These are phyloP conservation scores for Agastache rugosa DNA, from an alignment of 257 asterid genomes.

Conservation along the genomic window DNA sequence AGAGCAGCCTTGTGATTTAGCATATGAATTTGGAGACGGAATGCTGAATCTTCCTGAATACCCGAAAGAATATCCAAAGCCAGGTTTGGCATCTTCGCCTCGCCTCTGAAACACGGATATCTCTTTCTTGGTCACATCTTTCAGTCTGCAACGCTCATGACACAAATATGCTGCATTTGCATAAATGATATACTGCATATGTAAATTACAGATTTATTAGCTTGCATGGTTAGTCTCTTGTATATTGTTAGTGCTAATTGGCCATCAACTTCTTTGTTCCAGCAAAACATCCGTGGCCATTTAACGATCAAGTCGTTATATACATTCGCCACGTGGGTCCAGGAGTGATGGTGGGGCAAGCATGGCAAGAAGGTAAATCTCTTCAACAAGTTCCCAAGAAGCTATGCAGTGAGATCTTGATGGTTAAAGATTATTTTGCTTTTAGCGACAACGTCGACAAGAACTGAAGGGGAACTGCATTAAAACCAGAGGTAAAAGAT, in stretches of 20 bases:
- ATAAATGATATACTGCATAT: neutral
- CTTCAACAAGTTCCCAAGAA: slow-evolving; percentile 76
- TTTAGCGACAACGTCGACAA: neutral
- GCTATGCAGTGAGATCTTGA: slow-evolving; percentile 74
- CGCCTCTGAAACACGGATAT: neutral
- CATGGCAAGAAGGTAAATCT: slow-evolving; percentile 88
- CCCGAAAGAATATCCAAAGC: slow-evolving; percentile 74
- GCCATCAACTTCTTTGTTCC: slow-evolving; percentile 33
- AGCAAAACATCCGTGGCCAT: slow-evolving; percentile 87
- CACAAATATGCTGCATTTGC: neutral
- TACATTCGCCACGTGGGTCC: slow-evolving; percentile 81
- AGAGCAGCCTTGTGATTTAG: slow-evolving; percentile 89
- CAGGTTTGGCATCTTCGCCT: slow-evolving; percentile 54
- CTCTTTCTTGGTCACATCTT: neutral
- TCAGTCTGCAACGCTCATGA: neutral
- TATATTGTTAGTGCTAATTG: slow-evolving; percentile 16
- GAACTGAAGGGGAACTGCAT: neutral
- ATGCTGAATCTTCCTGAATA: slow-evolving; percentile 59
- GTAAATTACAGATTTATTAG: neutral
- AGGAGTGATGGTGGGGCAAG: slow-evolving; percentile 84
- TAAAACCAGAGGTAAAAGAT: neutral
- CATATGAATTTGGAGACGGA: slow-evolving; percentile 85
- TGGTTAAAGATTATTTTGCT: slow-evolving; percentile 67
- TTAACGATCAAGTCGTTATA: slow-evolving; percentile 72
- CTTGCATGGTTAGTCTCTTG: neutral